These are phyloP conservation scores for Penicillium parvum DNA, from an alignment of 495 filamentous ascomycete species.

Conservation along the genomic window DNA sequence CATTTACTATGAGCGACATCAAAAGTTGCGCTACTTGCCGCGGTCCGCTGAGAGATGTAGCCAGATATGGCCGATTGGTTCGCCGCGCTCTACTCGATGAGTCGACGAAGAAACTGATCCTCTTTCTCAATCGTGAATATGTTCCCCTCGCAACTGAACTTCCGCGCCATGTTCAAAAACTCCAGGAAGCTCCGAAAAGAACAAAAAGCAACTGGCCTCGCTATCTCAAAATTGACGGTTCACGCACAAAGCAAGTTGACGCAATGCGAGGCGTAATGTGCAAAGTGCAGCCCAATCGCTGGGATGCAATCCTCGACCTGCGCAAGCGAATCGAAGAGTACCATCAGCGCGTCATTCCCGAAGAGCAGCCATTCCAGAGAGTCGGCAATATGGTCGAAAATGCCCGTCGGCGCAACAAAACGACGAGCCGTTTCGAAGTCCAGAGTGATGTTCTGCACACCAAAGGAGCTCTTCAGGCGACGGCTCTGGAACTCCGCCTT, in stretches of 20 bases:
- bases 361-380: constrained; percentile 59
- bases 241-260: background rate
- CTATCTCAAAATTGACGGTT: background rate
- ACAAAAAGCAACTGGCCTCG: background rate
- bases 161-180: constrained; percentile 16
- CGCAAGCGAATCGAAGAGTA: constrained; percentile 42
- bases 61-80: constrained; percentile 64
- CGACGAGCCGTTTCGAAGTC: constrained; percentile 35
- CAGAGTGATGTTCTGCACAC: constrained; percentile 43
- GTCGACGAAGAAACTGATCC: constrained; percentile 61
- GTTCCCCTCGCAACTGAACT: constrained; percentile 45
- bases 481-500: constrained; percentile 48
- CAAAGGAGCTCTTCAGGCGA: constrained; percentile 45
- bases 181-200: too few relatives aligned
- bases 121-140: constrained; percentile 46
- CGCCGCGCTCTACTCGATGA: constrained; percentile 62
- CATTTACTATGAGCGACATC: constrained; percentile 50
- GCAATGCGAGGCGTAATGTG: background rate
- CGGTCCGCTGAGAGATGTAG: constrained; percentile 55
- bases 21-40: constrained; percentile 63
- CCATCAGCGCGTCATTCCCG: constrained; percentile 36
- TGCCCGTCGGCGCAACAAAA: constrained; percentile 37
- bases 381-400: constrained; percentile 52
- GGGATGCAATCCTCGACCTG: constrained; percentile 34
- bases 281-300: constrained; percentile 21